Evolutionary conservation across 345 rosid genomes (phyloP).

Genomic region (Lumnitzera racemosa): DNA sequence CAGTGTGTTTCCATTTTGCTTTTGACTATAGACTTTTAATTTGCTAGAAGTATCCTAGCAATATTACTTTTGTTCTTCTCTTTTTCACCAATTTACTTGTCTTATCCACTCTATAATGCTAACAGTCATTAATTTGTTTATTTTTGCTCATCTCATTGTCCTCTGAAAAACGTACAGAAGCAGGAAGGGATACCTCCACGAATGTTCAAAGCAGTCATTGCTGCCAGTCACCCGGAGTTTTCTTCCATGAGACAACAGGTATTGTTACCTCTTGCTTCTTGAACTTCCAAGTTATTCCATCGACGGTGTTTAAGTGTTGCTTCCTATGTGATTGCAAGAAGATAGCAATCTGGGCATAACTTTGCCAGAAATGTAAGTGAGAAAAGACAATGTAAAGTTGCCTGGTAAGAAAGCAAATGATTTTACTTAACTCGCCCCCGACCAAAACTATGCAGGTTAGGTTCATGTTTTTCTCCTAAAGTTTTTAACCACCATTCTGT

Average conservation of each 20-base stretch:
- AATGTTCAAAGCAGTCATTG: constrained; percentile 92
- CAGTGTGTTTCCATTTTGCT: too few species aligned
- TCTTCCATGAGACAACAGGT: constrained; percentile 98
- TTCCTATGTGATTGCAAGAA: neutral
- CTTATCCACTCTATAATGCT: neutral
- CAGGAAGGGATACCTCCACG: constrained; percentile 97
- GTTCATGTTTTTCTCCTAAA: too few species aligned
- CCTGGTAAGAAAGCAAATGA: too few species aligned
- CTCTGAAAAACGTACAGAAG: constrained; percentile 33
- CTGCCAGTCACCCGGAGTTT: constrained; percentile 93
- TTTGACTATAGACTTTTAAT: too few species aligned
- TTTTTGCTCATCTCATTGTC: neutral
- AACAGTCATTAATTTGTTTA: neutral
- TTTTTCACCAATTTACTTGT: constrained; percentile 3
- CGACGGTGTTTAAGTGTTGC: neutral
- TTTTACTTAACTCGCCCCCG: too few species aligned
- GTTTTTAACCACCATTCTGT: too few species aligned
- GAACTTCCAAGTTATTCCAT: too few species aligned
- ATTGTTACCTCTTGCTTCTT: constrained; percentile 1
- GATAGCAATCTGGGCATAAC: too few species aligned
- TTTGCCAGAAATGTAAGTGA: too few species aligned
- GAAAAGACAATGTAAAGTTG: too few species aligned
- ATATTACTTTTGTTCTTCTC: neutral
- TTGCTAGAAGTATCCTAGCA: too few species aligned
- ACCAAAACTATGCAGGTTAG: too few species aligned